Evolutionary conservation across 169 alveolate genomes (phyloP).

Genomic region (Perkinsus chesapeaki): DNA sequence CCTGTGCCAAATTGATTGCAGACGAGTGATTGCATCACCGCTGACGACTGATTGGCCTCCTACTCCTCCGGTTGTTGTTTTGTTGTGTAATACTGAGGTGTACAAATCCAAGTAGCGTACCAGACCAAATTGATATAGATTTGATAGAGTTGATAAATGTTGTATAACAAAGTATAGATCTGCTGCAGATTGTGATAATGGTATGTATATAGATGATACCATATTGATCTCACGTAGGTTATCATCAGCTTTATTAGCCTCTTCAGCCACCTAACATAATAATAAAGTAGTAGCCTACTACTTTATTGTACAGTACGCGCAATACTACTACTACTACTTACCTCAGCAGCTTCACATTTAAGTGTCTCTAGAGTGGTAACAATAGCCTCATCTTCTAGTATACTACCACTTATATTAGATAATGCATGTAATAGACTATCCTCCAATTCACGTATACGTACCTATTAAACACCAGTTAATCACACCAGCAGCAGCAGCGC

Average conservation of each 20-base stretch:
- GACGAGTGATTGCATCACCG: not conserved
- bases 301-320: not conserved
- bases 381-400: constrained; percentile 85
- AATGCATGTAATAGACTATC: constrained; percentile 85
- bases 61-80: not conserved
- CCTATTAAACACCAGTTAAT: constrained; percentile 42
- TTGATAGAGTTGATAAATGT: not conserved
- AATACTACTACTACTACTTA: not conserved
- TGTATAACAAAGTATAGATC: not conserved
- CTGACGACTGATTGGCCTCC: not conserved
- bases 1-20: not conserved
- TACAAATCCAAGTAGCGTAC: not conserved
- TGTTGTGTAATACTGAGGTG: not conserved
- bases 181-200: not conserved
- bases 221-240: not conserved
- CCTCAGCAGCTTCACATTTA: not conserved
- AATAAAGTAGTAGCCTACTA: not conserved
- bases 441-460: constrained; percentile 87
- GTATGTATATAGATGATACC: not conserved
- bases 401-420: constrained; percentile 88
- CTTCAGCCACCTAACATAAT: not conserved
- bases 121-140: not conserved
- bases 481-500: not conserved
- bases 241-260: not conserved
- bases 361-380: constrained; percentile 67